Percentiles rank a stretch among this genome's conserved stretches.
Conservation (phyloP, 108 stramenopile genomes). For the Pseudonitzschia multiseries region DNA sequence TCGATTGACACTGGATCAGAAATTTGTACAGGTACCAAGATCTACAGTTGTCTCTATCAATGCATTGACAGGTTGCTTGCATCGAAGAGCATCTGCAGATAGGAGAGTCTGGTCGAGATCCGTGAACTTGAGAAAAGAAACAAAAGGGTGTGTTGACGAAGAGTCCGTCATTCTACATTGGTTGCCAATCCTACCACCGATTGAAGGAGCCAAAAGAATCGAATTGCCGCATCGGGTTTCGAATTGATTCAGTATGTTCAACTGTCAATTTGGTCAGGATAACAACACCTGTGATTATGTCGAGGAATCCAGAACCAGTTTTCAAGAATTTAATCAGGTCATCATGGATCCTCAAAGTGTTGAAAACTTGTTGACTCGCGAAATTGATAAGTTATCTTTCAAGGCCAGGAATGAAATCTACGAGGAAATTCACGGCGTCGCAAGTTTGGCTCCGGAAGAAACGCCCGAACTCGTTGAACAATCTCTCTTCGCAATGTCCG, state of each 20-base stretch:
- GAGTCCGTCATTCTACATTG: too few species aligned
- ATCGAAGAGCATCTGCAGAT: too few species aligned
- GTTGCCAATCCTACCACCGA: too few species aligned
- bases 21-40: too few species aligned
- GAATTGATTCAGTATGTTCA: neutral
- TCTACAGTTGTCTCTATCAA: too few species aligned
- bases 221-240: too few species aligned
- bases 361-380: neutral
- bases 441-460: neutral
- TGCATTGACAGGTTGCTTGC: too few species aligned
- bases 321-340: neutral
- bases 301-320: neutral
- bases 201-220: too few species aligned
- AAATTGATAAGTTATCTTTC: neutral
- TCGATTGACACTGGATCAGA: too few species aligned
- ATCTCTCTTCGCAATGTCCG: neutral
- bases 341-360: neutral
- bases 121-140: too few species aligned
- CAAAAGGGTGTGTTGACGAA: too few species aligned
- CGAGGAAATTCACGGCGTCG: constrained; percentile 5
- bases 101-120: too few species aligned
- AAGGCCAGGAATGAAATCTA: neutral
- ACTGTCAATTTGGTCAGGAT: neutral
- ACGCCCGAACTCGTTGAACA: constrained; percentile 1
- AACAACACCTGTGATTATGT: neutral